Evolutionary conservation across 768 basidiomycete genomes (phyloP).

Genomic region (Cystobasidium ongulense): DNA sequence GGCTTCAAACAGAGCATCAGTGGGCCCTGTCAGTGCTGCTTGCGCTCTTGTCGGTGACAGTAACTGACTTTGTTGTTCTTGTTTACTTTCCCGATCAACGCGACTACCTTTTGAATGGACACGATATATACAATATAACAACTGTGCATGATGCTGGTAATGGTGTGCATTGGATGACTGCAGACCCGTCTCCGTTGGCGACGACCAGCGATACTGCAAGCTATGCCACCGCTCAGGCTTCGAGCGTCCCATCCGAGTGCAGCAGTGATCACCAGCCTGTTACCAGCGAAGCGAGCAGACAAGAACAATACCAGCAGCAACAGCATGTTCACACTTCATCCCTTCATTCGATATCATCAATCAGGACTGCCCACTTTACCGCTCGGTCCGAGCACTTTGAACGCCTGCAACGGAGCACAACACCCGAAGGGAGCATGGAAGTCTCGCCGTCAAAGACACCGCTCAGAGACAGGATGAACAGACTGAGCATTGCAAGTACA

Average conservation of each 20-base stretch:
- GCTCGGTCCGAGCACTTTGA: background rate
- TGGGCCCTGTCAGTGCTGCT: background rate
- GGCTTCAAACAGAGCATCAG: background rate
- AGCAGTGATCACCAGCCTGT: background rate
- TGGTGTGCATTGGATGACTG: background rate
- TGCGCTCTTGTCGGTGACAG: too few species aligned
- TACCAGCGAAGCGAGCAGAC: background rate
- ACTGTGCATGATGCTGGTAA: background rate
- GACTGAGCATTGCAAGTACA: constrained; percentile 9
- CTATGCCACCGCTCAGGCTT: constrained; percentile 5
- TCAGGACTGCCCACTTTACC: constrained; percentile 25
- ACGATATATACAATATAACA: background rate
- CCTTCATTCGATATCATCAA: constrained; percentile 28
- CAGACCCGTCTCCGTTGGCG: background rate
- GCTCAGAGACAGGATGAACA: background rate
- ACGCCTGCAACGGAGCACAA: background rate
- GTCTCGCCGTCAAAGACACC: constrained; percentile 22
- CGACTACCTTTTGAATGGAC: background rate
- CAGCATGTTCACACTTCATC: constrained; percentile 8
- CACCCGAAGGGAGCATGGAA: constrained; percentile 25
- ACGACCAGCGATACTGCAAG: background rate
- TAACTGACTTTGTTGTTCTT: background rate
- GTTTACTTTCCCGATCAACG: background rate
- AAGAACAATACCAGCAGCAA: background rate
- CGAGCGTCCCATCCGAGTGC: background rate